Base-by-base conservation (phyloP, 768 basidiomycete genomes). In the Trametes gibbosa region DNA sequence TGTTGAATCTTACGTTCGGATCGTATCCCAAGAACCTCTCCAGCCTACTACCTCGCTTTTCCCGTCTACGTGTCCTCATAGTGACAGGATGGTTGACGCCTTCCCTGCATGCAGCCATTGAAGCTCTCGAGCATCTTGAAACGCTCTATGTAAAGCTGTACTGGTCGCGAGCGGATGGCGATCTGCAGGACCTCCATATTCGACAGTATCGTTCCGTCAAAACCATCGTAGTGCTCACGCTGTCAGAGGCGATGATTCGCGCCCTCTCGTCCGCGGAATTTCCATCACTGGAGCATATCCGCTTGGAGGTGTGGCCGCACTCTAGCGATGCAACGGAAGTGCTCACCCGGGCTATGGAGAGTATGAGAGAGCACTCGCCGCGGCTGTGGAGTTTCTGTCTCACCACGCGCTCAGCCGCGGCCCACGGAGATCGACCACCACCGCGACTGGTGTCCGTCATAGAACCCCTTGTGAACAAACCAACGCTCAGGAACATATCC, bases 71-170 rank as follows among this genome's bases (percentile, higher is more conserved):
- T 14, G 37, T 56, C 10, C 21, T 56, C 5, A 43, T 56, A n/a
- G 25, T 56, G 2, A 56, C 55, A 1, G 55, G 55, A 0, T 56
- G 55, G 55, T 42, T 56, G 47, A 56, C 55, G n/a, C 39, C 55
- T 10, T 56, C 55, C 1, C 55, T 56, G 10, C 55, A 56, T 32
- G 27, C 39, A 16, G 47, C 47, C 29, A 49, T 56, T 47, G 46
- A 39, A 19, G 37, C 35, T 12, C 39, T 49, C 5, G 47, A 56
- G 1, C 27, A 56, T 5, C 37, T 56, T 8, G 55, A 56, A 32
- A n/a, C 39, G 25, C 14, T 56, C 13, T 56, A 42, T 23, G 47
- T 56, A 5, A 56, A 56, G 55, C 55, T 56, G 9, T 56, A 56
- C 27, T 56, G 55, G 55, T 25, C 55, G 24, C 55, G 55, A 16